Evolutionary conservation across 345 rosid species (phyloP).

Genomic region (Ricinus communis): DNA sequence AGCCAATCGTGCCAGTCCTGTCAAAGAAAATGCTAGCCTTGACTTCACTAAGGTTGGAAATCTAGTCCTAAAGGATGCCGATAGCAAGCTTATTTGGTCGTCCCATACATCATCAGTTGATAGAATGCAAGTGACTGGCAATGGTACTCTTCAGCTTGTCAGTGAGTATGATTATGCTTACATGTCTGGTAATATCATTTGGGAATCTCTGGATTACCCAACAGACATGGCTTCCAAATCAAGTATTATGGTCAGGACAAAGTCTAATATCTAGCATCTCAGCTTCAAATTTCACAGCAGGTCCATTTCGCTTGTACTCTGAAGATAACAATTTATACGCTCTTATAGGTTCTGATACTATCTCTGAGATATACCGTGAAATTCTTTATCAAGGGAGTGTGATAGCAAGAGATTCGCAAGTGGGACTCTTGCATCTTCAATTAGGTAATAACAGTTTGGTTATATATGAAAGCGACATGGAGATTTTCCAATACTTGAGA

Average conservation of each 20-base stretch:
- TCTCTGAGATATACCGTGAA: background rate
- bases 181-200: background rate
- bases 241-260: background rate
- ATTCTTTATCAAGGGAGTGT: background rate
- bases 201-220: conserved; percentile 21
- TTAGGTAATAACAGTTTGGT: background rate
- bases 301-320: background rate
- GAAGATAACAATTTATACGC: background rate
- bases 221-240: background rate
- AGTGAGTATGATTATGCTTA: too few species aligned
- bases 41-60: conserved; percentile 7
- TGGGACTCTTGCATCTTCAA: background rate
- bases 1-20: conserved; percentile 17
- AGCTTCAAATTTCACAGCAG: conserved; percentile 1
- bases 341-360: background rate
- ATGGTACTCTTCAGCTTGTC: conserved; percentile 18
- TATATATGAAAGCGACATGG: background rate
- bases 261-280: background rate
- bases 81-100: conserved; percentile 16
- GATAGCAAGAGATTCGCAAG: background rate
- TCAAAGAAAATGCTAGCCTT: conserved; percentile 16
- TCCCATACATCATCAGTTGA: background rate
- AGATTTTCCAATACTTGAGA: conserved; percentile 11
- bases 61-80: conserved; percentile 16
- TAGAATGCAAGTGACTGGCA: conserved; percentile 2